These are phyloP conservation scores for Cavenderia fasciculata DNA, from an alignment of 78 protist genomes.

Conservation along the genomic window DNA sequence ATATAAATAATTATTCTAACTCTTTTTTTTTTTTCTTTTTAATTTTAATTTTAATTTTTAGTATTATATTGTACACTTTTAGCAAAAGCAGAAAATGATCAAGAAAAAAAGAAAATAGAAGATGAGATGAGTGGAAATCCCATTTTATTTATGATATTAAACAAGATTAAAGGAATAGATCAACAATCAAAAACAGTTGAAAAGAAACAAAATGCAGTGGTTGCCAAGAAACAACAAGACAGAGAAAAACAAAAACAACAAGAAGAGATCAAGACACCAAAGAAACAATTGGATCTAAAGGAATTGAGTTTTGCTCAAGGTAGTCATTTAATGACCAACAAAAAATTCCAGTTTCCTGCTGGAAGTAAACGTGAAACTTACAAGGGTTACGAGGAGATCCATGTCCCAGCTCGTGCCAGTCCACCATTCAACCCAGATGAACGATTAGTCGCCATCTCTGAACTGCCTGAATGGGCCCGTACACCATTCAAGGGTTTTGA, in stretches of 20 bases:
- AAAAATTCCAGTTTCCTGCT: constrained; percentile 81
- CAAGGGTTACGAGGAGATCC: constrained; percentile 94
- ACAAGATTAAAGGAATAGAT: constrained; percentile 62
- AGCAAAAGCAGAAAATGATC: constrained; percentile 82
- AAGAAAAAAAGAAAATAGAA: constrained; percentile 81
- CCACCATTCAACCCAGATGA: constrained; percentile 62
- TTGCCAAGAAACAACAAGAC: not conserved
- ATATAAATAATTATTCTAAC: not conserved
- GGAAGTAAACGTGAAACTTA: constrained; percentile 76
- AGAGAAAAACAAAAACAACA: constrained; percentile 1
- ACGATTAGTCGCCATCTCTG: constrained; percentile 21
- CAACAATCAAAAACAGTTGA: not conserved
- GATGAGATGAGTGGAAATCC: constrained; percentile 83
- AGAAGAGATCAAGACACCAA: constrained; percentile 6
- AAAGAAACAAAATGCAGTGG: not conserved
- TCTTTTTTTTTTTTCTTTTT: not conserved
- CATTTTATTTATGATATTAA: constrained; percentile 30
- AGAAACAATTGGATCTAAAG: constrained; percentile 86
- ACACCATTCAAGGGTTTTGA: constrained; percentile 23
- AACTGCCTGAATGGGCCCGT: constrained; percentile 65
- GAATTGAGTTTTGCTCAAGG: constrained; percentile 88
- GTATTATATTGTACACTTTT: constrained; percentile 86
- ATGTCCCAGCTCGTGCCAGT: constrained; percentile 87
- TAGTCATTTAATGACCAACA: constrained; percentile 92
- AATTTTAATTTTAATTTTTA: not conserved